These are phyloP conservation scores for Dendrobium catenatum DNA, from an alignment of 106 monocot genomes.

Conservation along the genomic window DNA sequence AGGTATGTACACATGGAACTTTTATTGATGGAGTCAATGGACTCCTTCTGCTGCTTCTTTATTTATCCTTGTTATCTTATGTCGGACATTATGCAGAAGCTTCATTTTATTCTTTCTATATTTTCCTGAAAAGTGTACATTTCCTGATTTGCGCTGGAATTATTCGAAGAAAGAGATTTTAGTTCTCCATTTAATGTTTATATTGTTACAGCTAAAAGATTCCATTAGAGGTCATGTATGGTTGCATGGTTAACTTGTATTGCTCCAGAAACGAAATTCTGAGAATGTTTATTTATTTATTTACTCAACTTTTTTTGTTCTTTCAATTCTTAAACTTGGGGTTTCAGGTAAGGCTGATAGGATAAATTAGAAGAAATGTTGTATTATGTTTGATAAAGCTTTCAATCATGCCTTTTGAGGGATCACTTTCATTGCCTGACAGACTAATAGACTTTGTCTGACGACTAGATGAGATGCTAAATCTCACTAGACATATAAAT, in stretches of 20 bases:
- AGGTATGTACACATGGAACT: not conserved
- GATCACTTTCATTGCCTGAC: not conserved
- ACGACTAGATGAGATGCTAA: not conserved
- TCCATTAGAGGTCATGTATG: not conserved
- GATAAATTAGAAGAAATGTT: not conserved
- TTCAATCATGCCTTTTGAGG: not conserved
- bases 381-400: not conserved
- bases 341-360: not conserved
- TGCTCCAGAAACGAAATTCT: not conserved
- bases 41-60: slow-evolving; percentile 3
- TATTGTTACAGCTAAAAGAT: not conserved
- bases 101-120: not conserved
- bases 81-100: not conserved
- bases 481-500: not conserved
- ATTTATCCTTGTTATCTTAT: not conserved
- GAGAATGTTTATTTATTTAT: not conserved
- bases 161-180: not conserved
- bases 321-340: not conserved
- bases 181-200: not conserved
- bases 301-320: not conserved
- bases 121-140: not conserved
- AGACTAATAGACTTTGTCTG: not conserved
- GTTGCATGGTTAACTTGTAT: not conserved
- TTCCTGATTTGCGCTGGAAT: not conserved
- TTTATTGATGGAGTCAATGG: not conserved